Base-by-base conservation (phyloP, 208 protist species). In the Leishmania turanica region DNA sequence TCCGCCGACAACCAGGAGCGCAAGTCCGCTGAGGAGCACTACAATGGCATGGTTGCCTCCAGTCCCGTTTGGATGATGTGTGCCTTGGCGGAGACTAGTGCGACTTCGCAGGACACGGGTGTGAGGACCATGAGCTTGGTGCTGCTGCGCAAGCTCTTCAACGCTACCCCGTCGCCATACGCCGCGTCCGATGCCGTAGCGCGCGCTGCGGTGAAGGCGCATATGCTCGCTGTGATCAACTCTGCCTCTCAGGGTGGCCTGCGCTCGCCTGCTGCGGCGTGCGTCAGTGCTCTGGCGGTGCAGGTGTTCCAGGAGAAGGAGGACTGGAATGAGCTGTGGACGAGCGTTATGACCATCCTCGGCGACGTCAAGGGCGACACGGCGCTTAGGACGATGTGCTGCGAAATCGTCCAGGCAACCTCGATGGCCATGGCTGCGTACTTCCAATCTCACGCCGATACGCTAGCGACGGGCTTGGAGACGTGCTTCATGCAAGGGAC, bases 321-420 rank as follows among this genome's bases (percentile, higher is more conserved):
- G 79, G 83, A 90, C 75, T 97, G 94, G 93, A 80, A 56, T 47
- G 88, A 93, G 76, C 86, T 97, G 54, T 97, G 94, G 94, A 79
- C 90, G 45, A 94, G 77, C 77, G 82, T 96, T 60, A 92, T 97
- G 73, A 70, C 81, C 51, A 93, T 92, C 72, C 81, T 97, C 69
- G 75, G 85, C 51, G 86, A 89, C 8, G 60, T 71, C 21, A 88
- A 89, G 31, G 90, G 92, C 37, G 73, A 77, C 13, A 68, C 54
- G 13, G 84, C 87, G 78, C 80, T 96, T 5, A 93, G 94, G 78
- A 90, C 88, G 27, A 89, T 94, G 56, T 96, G 92, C 80, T 97
- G 91, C 81, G 89, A 95, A 72, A 94, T 97, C 31, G 86, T 97
- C 40, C 80, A 90, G 24, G 81, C 84, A n/a, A 92, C 88, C 8